phyloP scores from a whole-genome alignment of 2,329 filamentous ascomycete genomes.

The Cladosporium phlei region DNA sequence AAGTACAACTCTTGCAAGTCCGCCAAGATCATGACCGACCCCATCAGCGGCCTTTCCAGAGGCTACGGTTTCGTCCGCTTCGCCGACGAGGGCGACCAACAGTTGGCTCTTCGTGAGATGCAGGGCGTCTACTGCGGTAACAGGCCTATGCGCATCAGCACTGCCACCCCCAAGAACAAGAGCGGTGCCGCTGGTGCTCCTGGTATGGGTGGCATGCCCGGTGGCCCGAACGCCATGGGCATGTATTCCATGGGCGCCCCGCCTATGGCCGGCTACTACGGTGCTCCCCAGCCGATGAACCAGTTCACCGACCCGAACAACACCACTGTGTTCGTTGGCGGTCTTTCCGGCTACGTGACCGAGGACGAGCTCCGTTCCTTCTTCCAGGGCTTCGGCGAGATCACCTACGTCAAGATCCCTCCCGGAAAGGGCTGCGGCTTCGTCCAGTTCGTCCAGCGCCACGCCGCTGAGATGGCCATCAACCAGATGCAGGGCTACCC shows the following conservation, averaged over 20 bases:
- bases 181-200: slow-evolving; percentile 51
- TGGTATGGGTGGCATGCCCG: slow-evolving; percentile 46
- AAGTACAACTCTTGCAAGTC: slow-evolving; percentile 98
- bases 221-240: slow-evolving; percentile 48
- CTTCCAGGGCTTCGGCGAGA: slow-evolving; percentile 99
- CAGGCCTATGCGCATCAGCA: slow-evolving; percentile 96
- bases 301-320: slow-evolving; percentile 99
- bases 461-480: slow-evolving; percentile 99
- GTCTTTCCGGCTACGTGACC: slow-evolving; percentile 94
- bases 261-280: slow-evolving; percentile 57
- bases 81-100: slow-evolving; percentile 90
- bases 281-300: slow-evolving; percentile 82
- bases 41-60: slow-evolving; percentile 93
- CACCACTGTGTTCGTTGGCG: slow-evolving; percentile 97
- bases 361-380: slow-evolving; percentile 99
- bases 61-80: slow-evolving; percentile 98
- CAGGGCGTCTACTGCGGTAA: slow-evolving; percentile 99
- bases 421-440: slow-evolving; percentile 98
- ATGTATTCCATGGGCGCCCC: slow-evolving; percentile 69
- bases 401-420: slow-evolving; percentile 99
- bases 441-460: slow-evolving; percentile 97
- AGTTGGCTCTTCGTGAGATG: slow-evolving; percentile 94
- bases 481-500: slow-evolving; percentile 99
- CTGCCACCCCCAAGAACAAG: slow-evolving; percentile 94
- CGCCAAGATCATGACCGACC: slow-evolving; percentile 99